These are phyloP conservation scores for Dioscorea cayenensis DNA, from an alignment of 116 monocot species.

Conservation along the genomic window DNA sequence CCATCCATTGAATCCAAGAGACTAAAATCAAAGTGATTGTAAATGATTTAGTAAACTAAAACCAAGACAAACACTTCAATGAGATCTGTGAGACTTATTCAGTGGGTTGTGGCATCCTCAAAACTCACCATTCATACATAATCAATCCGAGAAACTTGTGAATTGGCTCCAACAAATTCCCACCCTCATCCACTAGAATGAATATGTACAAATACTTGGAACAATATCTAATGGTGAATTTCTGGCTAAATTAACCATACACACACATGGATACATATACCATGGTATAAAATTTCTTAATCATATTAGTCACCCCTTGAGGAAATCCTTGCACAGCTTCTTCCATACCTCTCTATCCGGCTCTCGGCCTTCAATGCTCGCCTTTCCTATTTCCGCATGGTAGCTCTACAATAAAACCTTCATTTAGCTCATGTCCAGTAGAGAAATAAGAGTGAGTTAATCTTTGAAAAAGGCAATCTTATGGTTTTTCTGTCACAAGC, in stretches of 20 bases:
- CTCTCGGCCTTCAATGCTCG: slow-evolving; percentile 17
- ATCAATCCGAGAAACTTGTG: not conserved
- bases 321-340: slow-evolving; percentile 42
- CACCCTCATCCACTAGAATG: too few species aligned
- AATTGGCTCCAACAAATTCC: not conserved
- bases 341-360: slow-evolving; percentile 39
- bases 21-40: too few species aligned
- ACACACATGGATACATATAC: not conserved
- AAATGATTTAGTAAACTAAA: too few species aligned
- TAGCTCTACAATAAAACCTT: slow-evolving; percentile 8
- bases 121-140: not conserved
- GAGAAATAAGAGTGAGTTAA: not conserved
- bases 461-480: not conserved
- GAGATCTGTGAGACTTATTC: too few species aligned
- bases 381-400: slow-evolving; percentile 25
- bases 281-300: not conserved
- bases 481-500: too few species aligned
- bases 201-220: not conserved
- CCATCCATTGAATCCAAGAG: too few species aligned
- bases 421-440: not conserved
- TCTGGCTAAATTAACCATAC: not conserved
- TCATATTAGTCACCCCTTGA: slow-evolving; percentile 12
- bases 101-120: not conserved
- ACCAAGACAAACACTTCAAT: too few species aligned
- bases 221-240: too few species aligned